A percentile compares a stretch with the other conserved stretches of the same genome.
Conservation (phyloP, 345 rosid species). For the Nephelium lappaceum region DNA sequence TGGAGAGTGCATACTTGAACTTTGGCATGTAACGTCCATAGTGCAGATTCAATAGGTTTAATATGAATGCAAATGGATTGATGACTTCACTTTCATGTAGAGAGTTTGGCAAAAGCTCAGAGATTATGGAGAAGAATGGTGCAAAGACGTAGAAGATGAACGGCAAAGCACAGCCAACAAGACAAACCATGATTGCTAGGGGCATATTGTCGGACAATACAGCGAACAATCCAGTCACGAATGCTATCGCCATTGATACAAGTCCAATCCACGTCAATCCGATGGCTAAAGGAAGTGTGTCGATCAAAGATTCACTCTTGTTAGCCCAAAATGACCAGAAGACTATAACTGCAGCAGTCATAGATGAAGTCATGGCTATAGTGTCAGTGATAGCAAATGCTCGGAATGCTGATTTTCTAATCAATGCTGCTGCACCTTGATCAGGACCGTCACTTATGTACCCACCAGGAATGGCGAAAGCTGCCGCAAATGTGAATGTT, state of each 20-base stretch:
- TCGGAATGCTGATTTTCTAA: not conserved
- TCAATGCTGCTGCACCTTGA: conserved; percentile 8
- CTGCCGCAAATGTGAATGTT: conserved; percentile 28
- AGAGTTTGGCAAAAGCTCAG: not conserved
- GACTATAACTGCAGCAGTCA: not conserved
- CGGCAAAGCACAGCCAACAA: not conserved
- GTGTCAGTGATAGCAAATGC: not conserved
- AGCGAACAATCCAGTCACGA: conserved; percentile 17
- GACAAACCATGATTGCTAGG: conserved; percentile 8
- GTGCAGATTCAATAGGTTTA: too few species aligned
- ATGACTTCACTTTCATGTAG: not conserved
- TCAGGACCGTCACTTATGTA: not conserved
- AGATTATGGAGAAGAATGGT: not conserved
- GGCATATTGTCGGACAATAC: not conserved
- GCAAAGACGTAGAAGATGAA: not conserved
- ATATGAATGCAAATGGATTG: conserved; percentile 1
- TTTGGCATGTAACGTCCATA: too few species aligned
- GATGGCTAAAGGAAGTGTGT: not conserved
- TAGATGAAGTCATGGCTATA: not conserved
- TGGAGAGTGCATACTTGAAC: too few species aligned
- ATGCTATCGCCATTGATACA: conserved; percentile 22
- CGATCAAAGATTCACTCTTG: not conserved
- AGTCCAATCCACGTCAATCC: conserved; percentile 20
- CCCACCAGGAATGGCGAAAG: conserved; percentile 24
- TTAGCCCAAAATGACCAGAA: conserved; percentile 8